Base-by-base conservation (phyloP, 2,329 filamentous ascomycete species). In the Mycogone perniciosa region DNA sequence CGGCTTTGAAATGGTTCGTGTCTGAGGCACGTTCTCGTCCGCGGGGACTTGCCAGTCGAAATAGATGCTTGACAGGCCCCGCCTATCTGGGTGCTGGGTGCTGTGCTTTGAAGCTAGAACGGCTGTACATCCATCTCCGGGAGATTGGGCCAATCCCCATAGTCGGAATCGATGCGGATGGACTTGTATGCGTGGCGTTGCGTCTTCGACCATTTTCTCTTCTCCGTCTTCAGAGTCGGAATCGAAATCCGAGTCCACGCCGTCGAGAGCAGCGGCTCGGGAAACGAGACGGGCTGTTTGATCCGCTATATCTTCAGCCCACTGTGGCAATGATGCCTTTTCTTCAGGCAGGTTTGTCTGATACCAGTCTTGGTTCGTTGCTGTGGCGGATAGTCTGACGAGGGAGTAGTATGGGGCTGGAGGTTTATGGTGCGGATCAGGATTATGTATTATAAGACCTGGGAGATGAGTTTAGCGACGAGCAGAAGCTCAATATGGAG, bases 81-180 rank as follows among this genome's bases (percentile, higher is more conserved):
- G 60, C 4, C 77, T 69, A 46, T 77, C 75, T 0, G 74, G 70
- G 39, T 73, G 71, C 52, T 76, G 67, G 0, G 75, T 76, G 58
- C 70, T 73, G 56, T 79, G 72, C 46, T 70, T 69, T 5, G 74
- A 75, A 6, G 72, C 68, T 29, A 83, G 69, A 5, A 76, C 73
- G 1, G 75, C 79, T 1, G 71, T 73, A n/a, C 70, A 70, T 5
- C 74, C 74, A 40, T 72, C 76, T 2, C 76, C 78, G 0, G 79
- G 76, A 2, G 76, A 79, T 2, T 68, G 58, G 1, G 76, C 67
- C 39, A 82, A 63, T 1, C 76, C 79, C 76, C 77, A 80, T 38
- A 81, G 68, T 7, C 77, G 72, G 44, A 75, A 72, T 10, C 77
- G 69, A 39, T 75, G 71, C 2, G 76, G 71, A 51, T 76, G 70